Base-by-base conservation (phyloP, 495 filamentous ascomycete genomes). In the Thermothielavioides terrestris region DNA sequence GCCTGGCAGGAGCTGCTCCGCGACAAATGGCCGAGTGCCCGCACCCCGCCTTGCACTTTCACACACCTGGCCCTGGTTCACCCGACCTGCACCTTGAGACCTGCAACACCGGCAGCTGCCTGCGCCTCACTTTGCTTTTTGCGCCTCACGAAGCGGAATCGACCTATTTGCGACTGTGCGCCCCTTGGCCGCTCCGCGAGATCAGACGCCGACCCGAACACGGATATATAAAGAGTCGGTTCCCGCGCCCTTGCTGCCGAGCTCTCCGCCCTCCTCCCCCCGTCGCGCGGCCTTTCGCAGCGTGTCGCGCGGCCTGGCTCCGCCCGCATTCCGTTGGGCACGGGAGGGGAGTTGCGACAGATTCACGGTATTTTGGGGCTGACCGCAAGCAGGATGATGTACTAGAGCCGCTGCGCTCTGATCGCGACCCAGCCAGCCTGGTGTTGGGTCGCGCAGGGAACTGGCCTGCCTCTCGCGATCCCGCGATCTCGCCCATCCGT, bases 381-480 rank as follows among this genome's bases (percentile, higher is more conserved):
- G 57, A 72, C 59, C 40, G 23, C 32, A 54, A 41, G 32, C 55
- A 68, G 65, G 63, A 68, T 58, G 56, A 75, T 75, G 72, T 68
- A 65, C 66, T 73, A 70, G 59, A 55, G 9, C 41, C 40, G n/a
- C 21, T 21, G 35, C n/a, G 44, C 34, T 57, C 49, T 56, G 21
- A 48, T 66, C 61, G 70, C 69, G 69, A 64, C 65, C 64, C 64
- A 63, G 68, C 67, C 53, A 61, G 55, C 54, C 64, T 56, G 58
- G 58, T 48, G 54, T 49, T 57, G 61, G 53, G 53, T 59, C 55
- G 59, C 58, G 50, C 52, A 50, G 54, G 49, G 35, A 49, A 47
- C 43, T 17, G 32, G 20, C 23, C 40, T 37, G n/a, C 11, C 32
- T 37, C 23, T 23, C 36, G 28, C 42, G 35, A 41, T 26, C 15